Base-by-base conservation (phyloP, 2,329 filamentous ascomycete species). In the Aotearoamyces nothofagi region DNA sequence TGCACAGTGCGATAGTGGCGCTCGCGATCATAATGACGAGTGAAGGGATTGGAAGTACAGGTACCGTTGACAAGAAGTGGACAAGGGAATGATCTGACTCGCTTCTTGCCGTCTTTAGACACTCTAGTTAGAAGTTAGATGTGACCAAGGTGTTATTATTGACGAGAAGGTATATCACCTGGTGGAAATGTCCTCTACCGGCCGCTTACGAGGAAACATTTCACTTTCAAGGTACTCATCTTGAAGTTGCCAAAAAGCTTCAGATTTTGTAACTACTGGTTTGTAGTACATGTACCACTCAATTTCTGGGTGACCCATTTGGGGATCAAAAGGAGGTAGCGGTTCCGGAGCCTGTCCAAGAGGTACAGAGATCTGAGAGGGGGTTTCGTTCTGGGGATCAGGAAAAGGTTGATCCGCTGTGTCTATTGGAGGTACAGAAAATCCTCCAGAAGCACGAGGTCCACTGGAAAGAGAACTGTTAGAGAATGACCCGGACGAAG, bases 21-120 rank as follows among this genome's bases (percentile, higher is more conserved):
- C 27, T 48, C 33, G 12, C 50, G 39, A 20, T 51, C 48, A 8
- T 41, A 42, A 31, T 40, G 36, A 19, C 45, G 44, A 3, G 16
- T 24, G 33, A 42, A 20, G 6, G 28, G 28, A 7, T 30, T 30
- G n/a, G 28, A n/a, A n/a, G n/a, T n/a, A n/a, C n/a, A n/a, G n/a
- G n/a, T 17, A 9, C 14, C 17, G 20, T 22, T 23, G 22, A 23
- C 24, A 3, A 16, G 17, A 3, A 30, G 22, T 30, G 19, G 14
- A 25, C 28, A 13, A 30, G 14, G 3, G n/a, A n/a, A n/a, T n/a
- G n/a, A n/a, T n/a, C n/a, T n/a, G n/a, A n/a, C n/a, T n/a, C n/a
- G n/a, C n/a, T n/a, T n/a, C n/a, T n/a, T n/a, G 15, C 19, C 17
- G 11, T 25, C 24, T 2, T 30, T 24, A 4, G 20, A 17, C 20